Conservation (phyloP, 208 protist species). For the Crithidia expoeki region DNA sequence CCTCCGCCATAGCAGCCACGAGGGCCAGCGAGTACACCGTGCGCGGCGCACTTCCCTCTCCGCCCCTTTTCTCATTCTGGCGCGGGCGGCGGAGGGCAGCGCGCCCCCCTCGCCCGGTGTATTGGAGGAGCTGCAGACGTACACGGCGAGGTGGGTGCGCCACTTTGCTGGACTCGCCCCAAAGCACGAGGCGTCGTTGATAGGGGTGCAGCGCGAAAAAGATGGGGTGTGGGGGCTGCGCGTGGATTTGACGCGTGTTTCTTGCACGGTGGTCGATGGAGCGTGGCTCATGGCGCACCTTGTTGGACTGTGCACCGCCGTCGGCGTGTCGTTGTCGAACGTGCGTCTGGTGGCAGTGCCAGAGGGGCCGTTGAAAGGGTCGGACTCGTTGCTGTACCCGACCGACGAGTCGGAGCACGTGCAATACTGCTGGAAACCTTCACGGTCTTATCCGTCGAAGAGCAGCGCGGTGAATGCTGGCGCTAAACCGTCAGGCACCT, state of each 20-base stretch:
- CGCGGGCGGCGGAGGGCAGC: conserved; percentile 8
- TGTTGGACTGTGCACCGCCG: conserved; percentile 6
- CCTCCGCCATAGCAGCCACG: neutral
- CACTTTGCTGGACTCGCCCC: neutral
- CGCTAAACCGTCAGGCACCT: neutral
- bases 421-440: conserved; percentile 14
- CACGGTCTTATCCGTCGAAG: neutral
- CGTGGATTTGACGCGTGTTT: conserved; percentile 21
- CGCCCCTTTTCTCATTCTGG: conserved; percentile 22
- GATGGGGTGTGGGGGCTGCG: conserved; percentile 6
- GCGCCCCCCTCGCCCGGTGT: neutral
- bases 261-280: conserved; percentile 26
- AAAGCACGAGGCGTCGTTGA: conserved; percentile 1
- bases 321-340: conserved; percentile 8
- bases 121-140: conserved; percentile 5
- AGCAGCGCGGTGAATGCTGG: neutral
- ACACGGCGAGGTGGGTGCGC: conserved; percentile 8
- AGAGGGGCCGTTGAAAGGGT: neutral
- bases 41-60: conserved; percentile 17
- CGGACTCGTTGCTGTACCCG: conserved; percentile 22
- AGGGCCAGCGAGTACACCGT: neutral
- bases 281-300: conserved; percentile 33
- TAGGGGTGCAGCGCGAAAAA: conserved; percentile 11
- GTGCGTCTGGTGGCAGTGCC: conserved; percentile 26
- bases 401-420: neutral